Evolutionary conservation across 176 grass and related monocot genomes (phyloP).

Genomic region (Elaeis guineensis): DNA sequence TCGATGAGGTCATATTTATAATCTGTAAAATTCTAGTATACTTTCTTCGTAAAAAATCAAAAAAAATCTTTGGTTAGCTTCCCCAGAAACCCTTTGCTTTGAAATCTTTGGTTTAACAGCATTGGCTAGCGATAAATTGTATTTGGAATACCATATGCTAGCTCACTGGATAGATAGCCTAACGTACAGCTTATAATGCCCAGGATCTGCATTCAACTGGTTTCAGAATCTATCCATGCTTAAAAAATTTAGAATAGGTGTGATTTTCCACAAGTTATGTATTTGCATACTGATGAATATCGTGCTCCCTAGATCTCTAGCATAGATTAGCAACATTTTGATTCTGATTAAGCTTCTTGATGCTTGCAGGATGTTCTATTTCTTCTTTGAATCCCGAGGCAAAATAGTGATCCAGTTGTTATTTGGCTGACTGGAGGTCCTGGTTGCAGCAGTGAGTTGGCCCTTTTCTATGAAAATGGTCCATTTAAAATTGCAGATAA

Average conservation of each 20-base stretch:
- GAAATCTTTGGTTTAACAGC: too few relatives aligned
- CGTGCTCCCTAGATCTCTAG: not conserved
- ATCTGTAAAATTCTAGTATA: not conserved
- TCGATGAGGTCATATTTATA: not conserved
- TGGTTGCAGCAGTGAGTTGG: constrained; percentile 49
- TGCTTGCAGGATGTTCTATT: constrained; percentile 39
- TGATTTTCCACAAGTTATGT: not conserved
- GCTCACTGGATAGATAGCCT: too few relatives aligned
- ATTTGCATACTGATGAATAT: not conserved
- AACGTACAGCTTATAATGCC: too few relatives aligned
- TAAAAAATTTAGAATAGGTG: too few relatives aligned
- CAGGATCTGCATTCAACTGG: too few relatives aligned
- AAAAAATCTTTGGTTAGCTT: too few relatives aligned
- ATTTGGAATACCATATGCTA: too few relatives aligned
- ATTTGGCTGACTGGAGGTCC: constrained; percentile 56
- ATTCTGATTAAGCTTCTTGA: constrained; percentile 1
- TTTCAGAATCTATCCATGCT: too few relatives aligned
- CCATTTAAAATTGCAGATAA: constrained; percentile 56
- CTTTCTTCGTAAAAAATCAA: not conserved
- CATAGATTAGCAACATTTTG: not conserved
- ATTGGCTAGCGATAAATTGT: too few relatives aligned
- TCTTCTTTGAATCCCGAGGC: constrained; percentile 50
- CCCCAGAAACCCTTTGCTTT: too few relatives aligned
- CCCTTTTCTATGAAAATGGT: constrained; percentile 50
- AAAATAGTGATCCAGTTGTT: constrained; percentile 45